phyloP scores from a whole-genome alignment of 1,139 yeast genomes.

The Neolecta irregularis region DNA sequence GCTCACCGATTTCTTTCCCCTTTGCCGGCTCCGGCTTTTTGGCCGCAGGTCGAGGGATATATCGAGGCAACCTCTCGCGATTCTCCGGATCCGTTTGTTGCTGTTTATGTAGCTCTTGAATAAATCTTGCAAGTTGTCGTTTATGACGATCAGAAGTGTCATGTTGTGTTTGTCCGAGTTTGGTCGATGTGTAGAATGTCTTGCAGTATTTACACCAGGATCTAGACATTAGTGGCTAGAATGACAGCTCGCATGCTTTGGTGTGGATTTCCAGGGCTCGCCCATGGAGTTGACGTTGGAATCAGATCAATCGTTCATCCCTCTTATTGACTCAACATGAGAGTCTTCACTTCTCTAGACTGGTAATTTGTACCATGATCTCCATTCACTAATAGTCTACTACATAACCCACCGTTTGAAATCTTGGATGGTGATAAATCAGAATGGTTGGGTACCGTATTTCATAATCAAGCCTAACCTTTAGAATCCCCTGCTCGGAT shows the following conservation, averaged over 20 bases:
- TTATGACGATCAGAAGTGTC: constrained; percentile 12
- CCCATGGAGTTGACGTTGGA: too few species aligned
- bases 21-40: not conserved
- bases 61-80: not conserved
- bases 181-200: not conserved
- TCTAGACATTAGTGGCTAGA: not conserved
- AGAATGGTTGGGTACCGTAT: too few species aligned
- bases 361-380: too few species aligned
- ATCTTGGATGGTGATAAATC: too few species aligned
- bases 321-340: too few species aligned
- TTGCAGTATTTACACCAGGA: constrained; percentile 5
- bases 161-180: constrained; percentile 3
- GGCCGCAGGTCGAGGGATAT: not conserved
- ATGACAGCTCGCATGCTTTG: not conserved
- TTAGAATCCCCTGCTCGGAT: too few species aligned
- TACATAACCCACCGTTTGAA: too few species aligned
- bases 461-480: too few species aligned
- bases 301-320: too few species aligned
- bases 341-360: too few species aligned
- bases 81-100: constrained; percentile 1
- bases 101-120: constrained; percentile 1
- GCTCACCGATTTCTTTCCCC: not conserved
- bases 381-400: too few species aligned
- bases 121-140: not conserved
- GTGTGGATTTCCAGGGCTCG: constrained; percentile 2